Conservation (phyloP, 2,329 filamentous ascomycete genomes). For the Hypomyces rosellus region DNA sequence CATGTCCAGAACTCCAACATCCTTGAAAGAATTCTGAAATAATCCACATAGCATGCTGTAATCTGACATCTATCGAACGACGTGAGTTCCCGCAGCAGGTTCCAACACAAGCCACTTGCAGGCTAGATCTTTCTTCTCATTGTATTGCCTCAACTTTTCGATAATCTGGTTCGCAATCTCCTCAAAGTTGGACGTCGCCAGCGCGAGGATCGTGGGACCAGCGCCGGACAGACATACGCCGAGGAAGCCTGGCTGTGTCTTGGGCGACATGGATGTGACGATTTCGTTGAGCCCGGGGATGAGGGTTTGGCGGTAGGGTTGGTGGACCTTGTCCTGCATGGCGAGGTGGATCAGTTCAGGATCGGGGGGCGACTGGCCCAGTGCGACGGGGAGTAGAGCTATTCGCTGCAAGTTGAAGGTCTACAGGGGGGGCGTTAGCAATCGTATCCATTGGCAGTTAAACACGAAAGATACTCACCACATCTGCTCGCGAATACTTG, state of each 20-base stretch:
- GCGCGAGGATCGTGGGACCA: constrained; percentile 86
- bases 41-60: too few species aligned
- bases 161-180: constrained; percentile 78
- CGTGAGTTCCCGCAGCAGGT: constrained; percentile 66
- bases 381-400: constrained; percentile 79
- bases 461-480: constrained; percentile 50
- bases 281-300: constrained; percentile 91
- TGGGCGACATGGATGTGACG: constrained; percentile 82
- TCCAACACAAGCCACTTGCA: constrained; percentile 86
- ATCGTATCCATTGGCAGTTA: too few species aligned
- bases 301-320: constrained; percentile 86
- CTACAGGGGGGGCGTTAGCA: constrained; percentile 31
- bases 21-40: too few species aligned
- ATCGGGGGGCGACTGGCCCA: constrained; percentile 85
- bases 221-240: constrained; percentile 94
- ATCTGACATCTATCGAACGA: constrained; percentile 28
- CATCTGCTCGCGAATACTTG: constrained; percentile 72
- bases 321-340: constrained; percentile 98
- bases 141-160: constrained; percentile 58
- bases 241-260: constrained; percentile 77
- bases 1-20: too few species aligned
- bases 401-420: constrained; percentile 92
- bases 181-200: constrained; percentile 86
- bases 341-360: constrained; percentile 92
- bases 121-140: constrained; percentile 55